phyloP scores from a whole-genome alignment of 345 rosid genomes.

The Hibiscus trionum region DNA sequence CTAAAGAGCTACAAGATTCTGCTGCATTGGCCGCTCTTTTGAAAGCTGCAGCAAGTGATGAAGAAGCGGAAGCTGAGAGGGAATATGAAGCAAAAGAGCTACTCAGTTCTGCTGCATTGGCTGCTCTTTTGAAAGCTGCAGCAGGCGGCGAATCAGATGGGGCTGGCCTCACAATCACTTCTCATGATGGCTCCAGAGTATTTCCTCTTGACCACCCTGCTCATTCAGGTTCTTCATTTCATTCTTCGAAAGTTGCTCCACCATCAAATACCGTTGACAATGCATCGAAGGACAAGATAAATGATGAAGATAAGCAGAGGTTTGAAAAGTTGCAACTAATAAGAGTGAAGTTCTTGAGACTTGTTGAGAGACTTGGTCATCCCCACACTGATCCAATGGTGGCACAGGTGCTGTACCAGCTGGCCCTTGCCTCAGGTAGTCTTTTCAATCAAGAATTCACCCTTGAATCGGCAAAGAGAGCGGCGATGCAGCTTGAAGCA shows the following conservation, averaged over 20 bases:
- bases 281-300: slow-evolving; percentile 15
- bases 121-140: slow-evolving; percentile 28
- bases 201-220: slow-evolving; percentile 14
- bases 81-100: slow-evolving; percentile 18
- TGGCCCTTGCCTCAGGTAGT: slow-evolving; percentile 23
- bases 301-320: slow-evolving; percentile 38
- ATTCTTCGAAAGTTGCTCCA: slow-evolving; percentile 4
- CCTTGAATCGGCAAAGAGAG: slow-evolving; percentile 28
- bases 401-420: slow-evolving; percentile 32
- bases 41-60: slow-evolving; percentile 25
- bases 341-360: slow-evolving; percentile 54
- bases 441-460: slow-evolving; percentile 23
- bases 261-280: slow-evolving; percentile 9
- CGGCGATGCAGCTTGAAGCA: slow-evolving; percentile 35
- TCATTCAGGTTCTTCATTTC: slow-evolving; percentile 20
- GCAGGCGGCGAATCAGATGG: slow-evolving; percentile 18
- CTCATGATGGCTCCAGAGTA: slow-evolving; percentile 15
- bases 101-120: slow-evolving; percentile 27
- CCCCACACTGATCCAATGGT: slow-evolving; percentile 37
- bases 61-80: slow-evolving; percentile 9
- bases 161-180: slow-evolving; percentile 9
- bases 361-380: slow-evolving; percentile 35
- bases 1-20: slow-evolving; percentile 21
- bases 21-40: slow-evolving; percentile 27
- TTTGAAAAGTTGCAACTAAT: slow-evolving; percentile 38